Conservation (phyloP, 805 yeast genomes). For the Blastobotrys attinorum region DNA sequence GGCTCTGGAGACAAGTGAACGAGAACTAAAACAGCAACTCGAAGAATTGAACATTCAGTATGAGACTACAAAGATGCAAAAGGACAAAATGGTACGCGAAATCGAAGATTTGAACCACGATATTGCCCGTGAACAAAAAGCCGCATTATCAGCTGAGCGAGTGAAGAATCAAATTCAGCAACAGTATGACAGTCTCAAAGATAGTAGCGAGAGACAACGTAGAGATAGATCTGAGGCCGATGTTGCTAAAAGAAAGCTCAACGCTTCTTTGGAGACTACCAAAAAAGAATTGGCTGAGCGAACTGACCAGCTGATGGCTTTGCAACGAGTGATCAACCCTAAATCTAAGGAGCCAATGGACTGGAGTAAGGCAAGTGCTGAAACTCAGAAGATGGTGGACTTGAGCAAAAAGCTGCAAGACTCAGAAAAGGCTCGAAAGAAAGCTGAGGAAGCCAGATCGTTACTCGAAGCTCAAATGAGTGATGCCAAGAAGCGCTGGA, state of each 20-base stretch:
- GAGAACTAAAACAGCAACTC: slow-evolving; percentile 16
- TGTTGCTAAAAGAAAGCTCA: slow-evolving; percentile 18
- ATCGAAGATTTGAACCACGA: slow-evolving; percentile 26
- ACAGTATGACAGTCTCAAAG: slow-evolving; percentile 15
- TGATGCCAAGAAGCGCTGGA: slow-evolving; percentile 22
- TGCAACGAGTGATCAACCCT: slow-evolving; percentile 18
- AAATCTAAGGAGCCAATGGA: slow-evolving; percentile 25
- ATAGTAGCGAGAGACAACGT: slow-evolving; percentile 15
- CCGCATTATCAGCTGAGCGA: slow-evolving; percentile 17
- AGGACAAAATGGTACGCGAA: slow-evolving; percentile 20
- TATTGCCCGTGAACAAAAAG: slow-evolving; percentile 18
- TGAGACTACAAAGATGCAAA: slow-evolving; percentile 12
- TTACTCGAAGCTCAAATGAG: slow-evolving; percentile 20
- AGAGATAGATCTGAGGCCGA: slow-evolving; percentile 20
- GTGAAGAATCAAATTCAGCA: slow-evolving; percentile 14
- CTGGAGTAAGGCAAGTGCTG: slow-evolving; percentile 22
- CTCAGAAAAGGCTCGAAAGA: slow-evolving; percentile 23
- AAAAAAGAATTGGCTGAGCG: slow-evolving; percentile 15
- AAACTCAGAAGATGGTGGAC: slow-evolving; percentile 41
- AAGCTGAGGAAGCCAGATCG: slow-evolving; percentile 17
- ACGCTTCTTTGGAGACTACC: slow-evolving; percentile 13
- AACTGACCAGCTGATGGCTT: slow-evolving; percentile 32
- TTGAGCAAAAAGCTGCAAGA: slow-evolving; percentile 24
- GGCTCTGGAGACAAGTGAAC: slow-evolving; percentile 32
- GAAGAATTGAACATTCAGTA: slow-evolving; percentile 15